Percentiles rank a stretch among this genome's conserved stretches.
These are phyloP conservation scores for Lupinus albus DNA, from an alignment of 306 rosid genomes.

Conservation along the genomic window DNA sequence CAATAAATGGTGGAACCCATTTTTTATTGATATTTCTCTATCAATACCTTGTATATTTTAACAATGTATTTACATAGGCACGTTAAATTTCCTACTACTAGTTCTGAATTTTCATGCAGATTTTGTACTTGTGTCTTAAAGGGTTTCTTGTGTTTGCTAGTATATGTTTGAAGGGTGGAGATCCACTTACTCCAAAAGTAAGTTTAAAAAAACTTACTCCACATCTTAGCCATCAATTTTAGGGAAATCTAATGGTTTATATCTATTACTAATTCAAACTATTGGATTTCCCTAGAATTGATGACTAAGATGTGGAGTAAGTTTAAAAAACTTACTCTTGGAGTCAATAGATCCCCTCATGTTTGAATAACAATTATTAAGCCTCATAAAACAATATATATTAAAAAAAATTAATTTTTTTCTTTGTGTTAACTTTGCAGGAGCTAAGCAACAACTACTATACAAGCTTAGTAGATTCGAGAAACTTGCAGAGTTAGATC, in stretches of 20 bases:
- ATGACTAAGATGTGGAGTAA: too few species aligned
- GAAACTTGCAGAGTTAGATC: conserved; percentile 85
- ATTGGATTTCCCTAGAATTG: too few species aligned
- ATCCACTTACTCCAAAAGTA: too few species aligned
- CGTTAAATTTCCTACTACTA: conserved; percentile 18
- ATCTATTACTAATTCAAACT: too few species aligned
- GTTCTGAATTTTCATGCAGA: conserved; percentile 3
- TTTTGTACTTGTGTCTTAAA: not conserved
- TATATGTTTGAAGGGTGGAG: too few species aligned
- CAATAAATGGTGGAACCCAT: conserved; percentile 37
- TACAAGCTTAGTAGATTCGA: conserved; percentile 86
- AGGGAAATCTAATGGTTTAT: too few species aligned
- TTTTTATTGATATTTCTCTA: not conserved
- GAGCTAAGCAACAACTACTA: conserved; percentile 77
- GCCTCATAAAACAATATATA: not conserved
- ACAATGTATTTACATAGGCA: not conserved
- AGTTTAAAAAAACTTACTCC: too few species aligned
- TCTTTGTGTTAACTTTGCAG: conserved; percentile 48
- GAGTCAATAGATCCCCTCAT: too few species aligned
- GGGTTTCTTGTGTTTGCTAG: not conserved
- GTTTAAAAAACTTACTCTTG: too few species aligned
- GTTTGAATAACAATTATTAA: conserved; percentile 1
- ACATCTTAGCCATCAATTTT: too few species aligned
- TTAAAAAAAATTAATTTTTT: not conserved
- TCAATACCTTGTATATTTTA: conserved; percentile 2